These are phyloP conservation scores for Malassezia brasiliensis DNA, from an alignment of 1,284 basidiomycete genomes.

Conservation along the genomic window DNA sequence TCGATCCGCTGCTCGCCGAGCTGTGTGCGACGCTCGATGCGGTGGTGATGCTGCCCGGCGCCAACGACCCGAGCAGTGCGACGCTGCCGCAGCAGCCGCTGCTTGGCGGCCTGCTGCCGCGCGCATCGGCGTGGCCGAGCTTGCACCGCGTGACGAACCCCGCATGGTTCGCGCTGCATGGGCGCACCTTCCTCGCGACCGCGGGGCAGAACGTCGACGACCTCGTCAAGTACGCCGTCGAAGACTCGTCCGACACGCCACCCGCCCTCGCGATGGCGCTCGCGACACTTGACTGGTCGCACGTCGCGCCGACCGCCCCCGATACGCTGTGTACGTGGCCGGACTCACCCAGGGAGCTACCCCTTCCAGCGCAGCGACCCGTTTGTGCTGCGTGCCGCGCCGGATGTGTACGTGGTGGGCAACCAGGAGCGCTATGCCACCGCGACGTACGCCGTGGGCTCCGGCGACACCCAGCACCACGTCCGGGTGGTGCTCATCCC, in stretches of 20 bases:
- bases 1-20: constrained; percentile 14
- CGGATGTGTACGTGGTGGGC: constrained; percentile 84
- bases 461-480: constrained; percentile 22
- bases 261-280: constrained; percentile 61
- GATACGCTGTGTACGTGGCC: constrained; percentile 67
- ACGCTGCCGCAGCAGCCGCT: constrained; percentile 89
- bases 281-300: constrained; percentile 79
- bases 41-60: constrained; percentile 60
- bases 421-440: constrained; percentile 63
- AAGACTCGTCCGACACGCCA: constrained; percentile 9
- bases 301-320: constrained; percentile 92
- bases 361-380: constrained; percentile 82
- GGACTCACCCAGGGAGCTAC: constrained; percentile 63
- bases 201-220: constrained; percentile 90
- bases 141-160: constrained; percentile 83
- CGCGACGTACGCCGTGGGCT: constrained; percentile 49
- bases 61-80: constrained; percentile 71
- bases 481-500: constrained; percentile 74
- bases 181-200: constrained; percentile 60
- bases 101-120: constrained; percentile 80
- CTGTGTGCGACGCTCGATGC: constrained; percentile 13
- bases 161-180: constrained; percentile 60
- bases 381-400: constrained; percentile 72
- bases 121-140: constrained; percentile 53
- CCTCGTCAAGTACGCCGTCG: constrained; percentile 74